Evolutionary conservation across 2,329 filamentous ascomycete genomes (phyloP).

Genomic region (Tolypocladium pustulatum): DNA sequence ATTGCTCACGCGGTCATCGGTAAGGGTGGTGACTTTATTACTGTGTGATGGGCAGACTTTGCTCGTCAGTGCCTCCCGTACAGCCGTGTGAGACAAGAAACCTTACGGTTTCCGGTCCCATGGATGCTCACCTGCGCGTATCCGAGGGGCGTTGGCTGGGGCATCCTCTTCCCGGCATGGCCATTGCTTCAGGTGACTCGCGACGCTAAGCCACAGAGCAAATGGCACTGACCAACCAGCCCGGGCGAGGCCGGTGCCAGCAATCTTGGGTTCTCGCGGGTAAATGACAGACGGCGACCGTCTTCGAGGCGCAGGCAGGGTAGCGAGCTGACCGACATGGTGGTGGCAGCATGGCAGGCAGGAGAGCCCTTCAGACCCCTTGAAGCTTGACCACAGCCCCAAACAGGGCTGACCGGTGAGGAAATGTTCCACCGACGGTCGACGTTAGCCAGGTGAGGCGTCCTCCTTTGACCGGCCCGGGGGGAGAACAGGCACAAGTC

Average conservation of each 20-base stretch:
- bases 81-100: background rate
- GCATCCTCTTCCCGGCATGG: background rate
- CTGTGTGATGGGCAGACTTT: background rate
- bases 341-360: background rate
- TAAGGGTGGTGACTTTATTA: background rate
- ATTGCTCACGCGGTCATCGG: background rate
- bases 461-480: background rate
- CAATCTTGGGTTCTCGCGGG: background rate
- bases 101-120: background rate
- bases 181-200: background rate
- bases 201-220: background rate
- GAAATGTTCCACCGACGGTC: background rate
- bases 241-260: background rate
- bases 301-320: background rate
- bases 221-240: background rate
- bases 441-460: background rate
- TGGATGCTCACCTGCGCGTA: background rate
- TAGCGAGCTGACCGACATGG: background rate
- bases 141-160: background rate
- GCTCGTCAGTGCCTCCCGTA: background rate
- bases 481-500: background rate
- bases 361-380: background rate
- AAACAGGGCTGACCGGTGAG: background rate
- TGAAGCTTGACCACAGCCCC: background rate
- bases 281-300: background rate